These are phyloP conservation scores for Sugiyamaella chiloensis DNA, from an alignment of 805 yeast species.

Conservation along the genomic window DNA sequence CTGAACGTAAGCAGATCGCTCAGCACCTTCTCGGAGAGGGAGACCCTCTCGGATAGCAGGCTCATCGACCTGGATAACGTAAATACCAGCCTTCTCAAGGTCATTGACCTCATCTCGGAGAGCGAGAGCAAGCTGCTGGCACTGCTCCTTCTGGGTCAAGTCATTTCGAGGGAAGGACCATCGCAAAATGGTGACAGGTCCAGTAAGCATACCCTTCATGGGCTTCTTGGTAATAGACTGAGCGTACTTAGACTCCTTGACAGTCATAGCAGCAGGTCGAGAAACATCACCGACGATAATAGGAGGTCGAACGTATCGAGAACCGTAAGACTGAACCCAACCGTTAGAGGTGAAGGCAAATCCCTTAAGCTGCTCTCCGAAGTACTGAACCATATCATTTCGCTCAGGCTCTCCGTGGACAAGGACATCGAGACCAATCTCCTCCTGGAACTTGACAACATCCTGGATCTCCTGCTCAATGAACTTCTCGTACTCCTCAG, in stretches of 20 bases:
- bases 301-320: slow-evolving; percentile 99
- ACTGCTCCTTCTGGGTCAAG: slow-evolving; percentile 86
- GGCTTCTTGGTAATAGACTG: slow-evolving; percentile 94
- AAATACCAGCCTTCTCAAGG: slow-evolving; percentile 97
- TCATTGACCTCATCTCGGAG: slow-evolving; percentile 98
- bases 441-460: slow-evolving; percentile 99
- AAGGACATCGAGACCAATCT: slow-evolving; percentile 94
- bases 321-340: slow-evolving; percentile 99
- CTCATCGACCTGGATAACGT: slow-evolving; percentile 98
- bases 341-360: slow-evolving; percentile 98
- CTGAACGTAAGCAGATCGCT: slow-evolving; percentile 91
- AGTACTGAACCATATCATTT: slow-evolving; percentile 99
- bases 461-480: slow-evolving; percentile 94
- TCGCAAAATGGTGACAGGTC: slow-evolving; percentile 99
- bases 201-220: slow-evolving; percentile 99
- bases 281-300: slow-evolving; percentile 98
- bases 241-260: slow-evolving; percentile 98
- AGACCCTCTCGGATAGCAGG: slow-evolving; percentile 99
- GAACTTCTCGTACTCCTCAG: slow-evolving; percentile 93
- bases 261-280: slow-evolving; percentile 98
- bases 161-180: slow-evolving; percentile 99
- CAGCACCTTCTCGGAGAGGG: slow-evolving; percentile 97
- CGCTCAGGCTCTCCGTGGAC: slow-evolving; percentile 99
- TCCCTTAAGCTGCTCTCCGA: slow-evolving; percentile 98
- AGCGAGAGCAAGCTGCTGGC: slow-evolving; percentile 95